These are phyloP conservation scores for Dissophora globulifera DNA, from an alignment of 192 early-diverging fungal species.

Conservation along the genomic window DNA sequence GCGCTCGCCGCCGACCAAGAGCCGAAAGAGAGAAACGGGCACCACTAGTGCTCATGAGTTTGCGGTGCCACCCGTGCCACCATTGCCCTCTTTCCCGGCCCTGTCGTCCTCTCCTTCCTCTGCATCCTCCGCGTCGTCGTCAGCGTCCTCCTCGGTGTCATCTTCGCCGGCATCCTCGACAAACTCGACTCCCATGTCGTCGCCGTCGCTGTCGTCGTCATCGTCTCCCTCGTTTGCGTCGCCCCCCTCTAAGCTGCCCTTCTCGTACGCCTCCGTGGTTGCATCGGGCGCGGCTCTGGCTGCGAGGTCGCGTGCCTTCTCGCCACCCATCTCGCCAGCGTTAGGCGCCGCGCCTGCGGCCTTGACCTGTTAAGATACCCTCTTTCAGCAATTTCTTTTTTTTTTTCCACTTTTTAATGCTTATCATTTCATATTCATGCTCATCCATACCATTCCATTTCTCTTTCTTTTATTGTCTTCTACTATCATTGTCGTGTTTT, in stretches of 20 bases:
- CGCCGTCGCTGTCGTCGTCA: not conserved
- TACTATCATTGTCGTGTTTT: too few relatives aligned
- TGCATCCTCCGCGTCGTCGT: conserved; percentile 3
- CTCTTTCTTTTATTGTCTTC: too few relatives aligned
- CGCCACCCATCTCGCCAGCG: conserved; percentile 15
- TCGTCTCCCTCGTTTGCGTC: not conserved
- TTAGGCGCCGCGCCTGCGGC: conserved; percentile 9
- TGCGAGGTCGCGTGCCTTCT: conserved; percentile 11
- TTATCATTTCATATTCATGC: too few relatives aligned
- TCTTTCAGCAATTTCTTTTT: conserved; percentile 5
- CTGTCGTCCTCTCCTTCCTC: conserved; percentile 8
- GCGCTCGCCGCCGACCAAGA: too few relatives aligned
- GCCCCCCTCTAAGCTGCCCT: conserved; percentile 2
- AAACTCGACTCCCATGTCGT: too few relatives aligned
- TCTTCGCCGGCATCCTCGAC: too few relatives aligned
- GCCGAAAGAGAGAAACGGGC: too few relatives aligned
- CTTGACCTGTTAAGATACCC: conserved; percentile 7
- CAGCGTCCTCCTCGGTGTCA: not conserved
- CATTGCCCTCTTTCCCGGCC: too few relatives aligned
- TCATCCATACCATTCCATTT: too few relatives aligned
- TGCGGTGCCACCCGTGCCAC: too few relatives aligned
- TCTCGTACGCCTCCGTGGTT: conserved; percentile 41
- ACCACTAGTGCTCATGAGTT: too few relatives aligned
- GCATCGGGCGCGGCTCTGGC: conserved; percentile 24
- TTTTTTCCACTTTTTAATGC: not conserved